Evolutionary conservation across 345 rosid genomes (phyloP).

Genomic region (Geranium rotundifolium): DNA sequence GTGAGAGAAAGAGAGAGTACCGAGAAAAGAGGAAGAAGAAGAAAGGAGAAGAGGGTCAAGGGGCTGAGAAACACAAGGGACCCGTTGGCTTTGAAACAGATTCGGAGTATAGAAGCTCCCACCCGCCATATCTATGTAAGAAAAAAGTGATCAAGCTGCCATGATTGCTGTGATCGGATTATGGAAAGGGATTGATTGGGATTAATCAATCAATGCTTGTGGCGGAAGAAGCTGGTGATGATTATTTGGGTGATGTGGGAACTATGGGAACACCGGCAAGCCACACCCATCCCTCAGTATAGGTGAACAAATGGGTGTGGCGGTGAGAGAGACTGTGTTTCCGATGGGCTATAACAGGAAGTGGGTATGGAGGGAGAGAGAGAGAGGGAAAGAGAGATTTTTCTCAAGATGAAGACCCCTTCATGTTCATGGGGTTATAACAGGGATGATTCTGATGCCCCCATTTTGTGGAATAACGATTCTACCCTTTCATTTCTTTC

Average conservation of each 20-base stretch:
- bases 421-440: too few species aligned
- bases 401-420: too few species aligned
- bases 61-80: conserved; percentile 25
- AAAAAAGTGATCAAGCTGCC: conserved; percentile 14
- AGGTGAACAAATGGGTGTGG: too few species aligned
- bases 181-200: background rate
- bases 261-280: conserved; percentile 50
- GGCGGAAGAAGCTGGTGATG: conserved; percentile 80
- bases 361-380: too few species aligned
- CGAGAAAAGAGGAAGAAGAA: conserved; percentile 36
- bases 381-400: too few species aligned
- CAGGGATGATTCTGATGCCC: too few species aligned
- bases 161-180: conserved; percentile 10
- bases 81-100: conserved; percentile 34
- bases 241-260: conserved; percentile 67
- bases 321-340: too few species aligned
- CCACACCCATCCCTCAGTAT: conserved; percentile 61
- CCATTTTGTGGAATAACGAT: too few species aligned
- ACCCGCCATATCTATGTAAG: conserved; percentile 29
- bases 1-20: conserved; percentile 17
- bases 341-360: too few species aligned
- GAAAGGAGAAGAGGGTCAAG: conserved; percentile 34
- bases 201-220: conserved; percentile 24
- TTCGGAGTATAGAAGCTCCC: conserved; percentile 10
- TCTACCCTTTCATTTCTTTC: too few species aligned